phyloP scores from a whole-genome alignment of 2,329 filamentous ascomycete genomes.

The Bipolaris bicolor region DNA sequence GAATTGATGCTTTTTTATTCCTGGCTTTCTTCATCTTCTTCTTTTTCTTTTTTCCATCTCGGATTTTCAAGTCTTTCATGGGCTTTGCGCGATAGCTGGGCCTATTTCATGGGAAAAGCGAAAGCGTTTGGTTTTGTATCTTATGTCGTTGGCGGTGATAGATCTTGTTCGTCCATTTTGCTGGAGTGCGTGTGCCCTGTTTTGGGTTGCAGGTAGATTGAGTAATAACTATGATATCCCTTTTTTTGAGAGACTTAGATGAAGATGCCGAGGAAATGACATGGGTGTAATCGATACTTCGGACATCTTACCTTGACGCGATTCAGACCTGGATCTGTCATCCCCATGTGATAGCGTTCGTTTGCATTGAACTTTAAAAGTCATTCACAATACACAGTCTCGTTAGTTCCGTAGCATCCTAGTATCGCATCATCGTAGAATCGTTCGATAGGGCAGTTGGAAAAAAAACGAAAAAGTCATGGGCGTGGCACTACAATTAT shows the following conservation, averaged over 20 bases:
- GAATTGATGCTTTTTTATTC: neutral
- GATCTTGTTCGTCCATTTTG: neutral
- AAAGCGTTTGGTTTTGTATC: conserved; percentile 6
- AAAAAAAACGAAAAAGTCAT: neutral
- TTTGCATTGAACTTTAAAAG: too few species aligned
- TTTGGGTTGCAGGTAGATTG: conserved; percentile 5
- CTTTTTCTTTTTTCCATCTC: neutral
- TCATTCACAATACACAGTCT: neutral
- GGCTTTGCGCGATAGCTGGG: neutral
- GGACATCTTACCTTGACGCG: too few species aligned
- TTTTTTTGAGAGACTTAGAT: neutral
- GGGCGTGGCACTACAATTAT: neutral
- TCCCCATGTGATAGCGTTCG: neutral
- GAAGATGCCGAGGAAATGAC: neutral
- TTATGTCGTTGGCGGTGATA: neutral
- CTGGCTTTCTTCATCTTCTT: neutral
- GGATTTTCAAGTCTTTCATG: neutral
- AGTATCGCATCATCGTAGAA: too few species aligned
- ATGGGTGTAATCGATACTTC: neutral
- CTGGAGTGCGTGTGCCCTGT: neutral
- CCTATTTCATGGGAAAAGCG: conserved; percentile 5
- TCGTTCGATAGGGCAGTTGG: neutral
- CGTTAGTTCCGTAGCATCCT: too few species aligned
- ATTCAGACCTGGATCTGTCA: too few species aligned
- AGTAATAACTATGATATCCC: conserved; percentile 16